These are phyloP conservation scores for Begonia fuchsioides DNA, from an alignment of 306 rosid species.

Conservation along the genomic window DNA sequence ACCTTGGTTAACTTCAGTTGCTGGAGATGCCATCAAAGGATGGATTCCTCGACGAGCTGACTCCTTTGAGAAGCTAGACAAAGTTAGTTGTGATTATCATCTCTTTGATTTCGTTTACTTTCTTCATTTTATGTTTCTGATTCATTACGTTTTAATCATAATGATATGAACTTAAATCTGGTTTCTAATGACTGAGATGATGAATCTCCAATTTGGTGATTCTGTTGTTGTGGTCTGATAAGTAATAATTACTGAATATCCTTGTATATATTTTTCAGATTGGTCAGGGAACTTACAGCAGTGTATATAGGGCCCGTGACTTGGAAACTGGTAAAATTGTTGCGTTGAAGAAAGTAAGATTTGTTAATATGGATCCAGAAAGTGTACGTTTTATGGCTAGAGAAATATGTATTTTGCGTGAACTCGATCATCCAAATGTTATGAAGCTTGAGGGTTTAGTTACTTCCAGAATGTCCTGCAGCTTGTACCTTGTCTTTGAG, in stretches of 20 bases:
- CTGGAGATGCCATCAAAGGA: slow-evolving; percentile 89
- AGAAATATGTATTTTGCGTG: slow-evolving; percentile 79
- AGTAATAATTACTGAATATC: too few relatives aligned
- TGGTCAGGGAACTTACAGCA: slow-evolving; percentile 96
- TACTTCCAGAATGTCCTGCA: slow-evolving; percentile 66
- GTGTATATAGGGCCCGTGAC: slow-evolving; percentile 76
- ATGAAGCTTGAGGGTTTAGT: slow-evolving; percentile 82
- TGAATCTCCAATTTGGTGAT: too few relatives aligned
- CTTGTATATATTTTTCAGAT: slow-evolving; percentile 25
- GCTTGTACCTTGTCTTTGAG: slow-evolving; percentile 82
- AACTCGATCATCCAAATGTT: slow-evolving; percentile 84
- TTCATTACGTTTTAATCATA: too few relatives aligned
- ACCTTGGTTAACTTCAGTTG: slow-evolving; percentile 71
- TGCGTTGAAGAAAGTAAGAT: slow-evolving; percentile 86
- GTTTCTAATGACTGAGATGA: too few relatives aligned
- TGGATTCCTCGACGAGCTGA: slow-evolving; percentile 79
- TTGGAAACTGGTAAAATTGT: slow-evolving; percentile 71
- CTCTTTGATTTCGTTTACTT: slow-evolving; percentile 4
- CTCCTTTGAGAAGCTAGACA: slow-evolving; percentile 79
- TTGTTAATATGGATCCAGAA: slow-evolving; percentile 61
- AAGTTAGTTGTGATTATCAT: slow-evolving; percentile 50
- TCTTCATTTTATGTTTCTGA: too few relatives aligned
- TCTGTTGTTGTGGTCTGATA: too few relatives aligned
- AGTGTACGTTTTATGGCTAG: slow-evolving; percentile 97
- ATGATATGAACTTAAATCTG: too few relatives aligned